Base-by-base conservation (phyloP, 2,329 filamentous ascomycete genomes). In the Coniosporium uncinatum region DNA sequence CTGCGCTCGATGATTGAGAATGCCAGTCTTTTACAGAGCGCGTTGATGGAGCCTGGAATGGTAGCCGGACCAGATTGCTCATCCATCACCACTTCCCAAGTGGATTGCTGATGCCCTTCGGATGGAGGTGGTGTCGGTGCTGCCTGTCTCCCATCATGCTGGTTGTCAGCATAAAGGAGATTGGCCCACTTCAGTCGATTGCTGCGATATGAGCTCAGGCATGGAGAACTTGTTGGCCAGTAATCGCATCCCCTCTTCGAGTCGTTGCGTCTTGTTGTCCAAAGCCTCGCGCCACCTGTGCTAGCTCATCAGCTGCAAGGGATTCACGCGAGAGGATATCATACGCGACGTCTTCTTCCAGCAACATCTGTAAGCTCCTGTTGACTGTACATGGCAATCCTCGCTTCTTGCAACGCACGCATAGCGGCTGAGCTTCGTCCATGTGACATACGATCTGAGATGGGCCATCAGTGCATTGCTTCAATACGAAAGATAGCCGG, bases 391-490 rank as follows among this genome's bases (percentile, higher is more conserved):
- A 68, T 5, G 61, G 52, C 14, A 68, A 43, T 22, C 60, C 61
- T 36, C 62, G 52, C 42, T 63, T 64, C 48, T 59, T 61, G 50
- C 65, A 69, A 24, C 65, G 49, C 3, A 55, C 53, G 47, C 64
- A 69, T 4, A 63, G 65, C 14, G 59, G 52, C 32, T 62, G 52
- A 5, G 54, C 53, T 40, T 61, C 56, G 37, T 49, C 46, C 62
- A 67, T 67, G 41, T 64, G 56, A 42, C 65, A 69, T 58, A 66
- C 67, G 37, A 66, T 59, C 57, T 57, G 27, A 8, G 24, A 52
- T 21, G 21, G 14, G n/a, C n/a, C 24, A 29, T 29, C 24, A 29
- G 8, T n/a, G n/a, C 24, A 29, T 29, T 29, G 24, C 24, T 8
- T 8, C 24, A 29, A n/a, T 29, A 29, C n/a, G 24, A n/a, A 29